Percentiles rank a stretch among this genome's conserved stretches.
Evolutionary conservation across 495 filamentous ascomycete genomes (phyloP).

Genomic region (Letharia columbiana): DNA sequence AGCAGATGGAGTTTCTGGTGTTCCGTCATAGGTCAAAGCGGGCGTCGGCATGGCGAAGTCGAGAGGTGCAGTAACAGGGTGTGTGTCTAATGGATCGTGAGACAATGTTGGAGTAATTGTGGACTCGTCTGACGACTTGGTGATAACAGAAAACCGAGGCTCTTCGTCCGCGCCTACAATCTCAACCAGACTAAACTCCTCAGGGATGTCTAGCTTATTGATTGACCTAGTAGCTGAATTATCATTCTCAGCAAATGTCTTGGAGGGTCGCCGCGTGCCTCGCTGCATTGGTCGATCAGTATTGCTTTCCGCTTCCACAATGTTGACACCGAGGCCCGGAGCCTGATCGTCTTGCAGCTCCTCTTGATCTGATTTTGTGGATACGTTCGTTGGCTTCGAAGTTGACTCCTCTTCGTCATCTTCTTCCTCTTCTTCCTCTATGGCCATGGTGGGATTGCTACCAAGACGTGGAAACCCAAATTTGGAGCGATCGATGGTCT

Average conservation of each 20-base stretch:
- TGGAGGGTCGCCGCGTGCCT: constrained; percentile 32
- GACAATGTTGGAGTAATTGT: constrained; percentile 41
- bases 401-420: constrained; percentile 61
- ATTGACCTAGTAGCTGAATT: background rate
- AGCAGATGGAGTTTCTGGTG: constrained; percentile 29
- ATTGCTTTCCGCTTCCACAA: constrained; percentile 28
- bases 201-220: background rate
- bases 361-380: constrained; percentile 34
- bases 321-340: constrained; percentile 45
- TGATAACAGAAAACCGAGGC: constrained; percentile 35
- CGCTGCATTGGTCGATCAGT: constrained; percentile 29
- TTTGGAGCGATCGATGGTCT: constrained; percentile 63
- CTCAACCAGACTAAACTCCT: constrained; percentile 26
- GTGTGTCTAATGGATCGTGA: constrained; percentile 35
- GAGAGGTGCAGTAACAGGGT: constrained; percentile 43
- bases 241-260: background rate
- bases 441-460: constrained; percentile 61
- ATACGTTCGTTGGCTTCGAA: constrained; percentile 51
- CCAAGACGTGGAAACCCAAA: constrained; percentile 51
- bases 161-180: constrained; percentile 38
- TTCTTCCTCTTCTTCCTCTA: constrained; percentile 95
- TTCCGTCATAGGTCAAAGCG: constrained; percentile 17
- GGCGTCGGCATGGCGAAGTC: constrained; percentile 38
- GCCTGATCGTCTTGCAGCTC: constrained; percentile 31
- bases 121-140: constrained; percentile 47